These are phyloP conservation scores for Abrus pulchellus DNA, from an alignment of 306 rosid species.

Conservation along the genomic window DNA sequence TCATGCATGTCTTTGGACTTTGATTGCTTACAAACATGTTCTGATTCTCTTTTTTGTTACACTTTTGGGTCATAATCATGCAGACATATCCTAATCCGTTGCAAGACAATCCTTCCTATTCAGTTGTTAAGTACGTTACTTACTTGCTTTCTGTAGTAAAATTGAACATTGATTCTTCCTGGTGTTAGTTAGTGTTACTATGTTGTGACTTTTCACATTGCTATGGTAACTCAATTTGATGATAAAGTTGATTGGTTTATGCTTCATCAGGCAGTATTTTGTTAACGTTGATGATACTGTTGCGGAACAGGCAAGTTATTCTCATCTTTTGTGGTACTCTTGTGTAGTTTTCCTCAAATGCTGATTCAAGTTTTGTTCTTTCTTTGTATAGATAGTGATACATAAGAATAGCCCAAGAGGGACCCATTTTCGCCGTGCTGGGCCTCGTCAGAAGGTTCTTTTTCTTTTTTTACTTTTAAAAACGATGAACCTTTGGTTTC, in stretches of 20 bases:
- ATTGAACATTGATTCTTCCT: constrained; percentile 14
- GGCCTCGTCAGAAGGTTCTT: constrained; percentile 76
- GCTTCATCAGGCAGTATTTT: constrained; percentile 79
- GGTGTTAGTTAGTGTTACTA: neutral
- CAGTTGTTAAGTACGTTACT: constrained; percentile 78
- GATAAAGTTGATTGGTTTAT: constrained; percentile 27
- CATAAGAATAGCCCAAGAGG: constrained; percentile 85
- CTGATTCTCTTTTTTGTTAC: neutral
- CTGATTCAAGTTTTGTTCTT: neutral
- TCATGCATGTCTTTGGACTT: neutral
- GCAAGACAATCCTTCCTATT: constrained; percentile 85
- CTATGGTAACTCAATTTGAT: neutral
- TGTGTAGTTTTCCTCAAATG: constrained; percentile 14
- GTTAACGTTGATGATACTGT: constrained; percentile 77
- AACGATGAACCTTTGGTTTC: neutral
- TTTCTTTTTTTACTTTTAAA: neutral
- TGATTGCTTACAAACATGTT: neutral
- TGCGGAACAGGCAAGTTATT: constrained; percentile 58
- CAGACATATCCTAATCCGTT: constrained; percentile 83
- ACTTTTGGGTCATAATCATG: constrained; percentile 37
- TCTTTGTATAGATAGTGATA: constrained; percentile 66
- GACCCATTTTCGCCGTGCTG: constrained; percentile 89
- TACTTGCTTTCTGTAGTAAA: neutral
- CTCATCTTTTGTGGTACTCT: neutral
- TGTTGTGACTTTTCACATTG: neutral